Base-by-base conservation (phyloP, 2,329 filamentous ascomycete species). In the Ambrosiella beaveri region DNA sequence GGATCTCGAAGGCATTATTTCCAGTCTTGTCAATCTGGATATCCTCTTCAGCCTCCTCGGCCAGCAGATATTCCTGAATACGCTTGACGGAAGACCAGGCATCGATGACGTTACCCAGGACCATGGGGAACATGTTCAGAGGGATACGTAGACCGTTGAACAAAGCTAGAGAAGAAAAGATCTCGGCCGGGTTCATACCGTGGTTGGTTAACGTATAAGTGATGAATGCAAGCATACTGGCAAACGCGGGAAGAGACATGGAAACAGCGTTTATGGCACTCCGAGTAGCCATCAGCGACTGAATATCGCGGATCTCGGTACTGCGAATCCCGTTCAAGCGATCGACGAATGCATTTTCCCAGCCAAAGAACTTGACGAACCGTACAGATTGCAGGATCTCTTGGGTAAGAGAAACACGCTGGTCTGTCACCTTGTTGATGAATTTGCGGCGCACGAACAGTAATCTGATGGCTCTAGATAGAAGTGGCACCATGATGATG, bases 291-390 rank as follows among this genome's bases (percentile, higher is more conserved):
- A 97, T 73, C 51, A 97, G 72, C 12, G 88, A 73, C 67, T 95
- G 90, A 59, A 97, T 89, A n/a, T 85, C 80, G 59, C 76, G 73
- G 61, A 97, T 89, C 69, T 97, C 91, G 61, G 77, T 78, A 56
- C 75, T 75, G 59, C 91, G 81, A 61, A 95, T 85, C 27, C 82
- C 77, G 54, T 81, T 80, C 13, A 96, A 76, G 12, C 89, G 82
- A 55, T 82, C 76, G 11, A 96, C 73, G 66, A 97, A 96, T 39
- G 87, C 85, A 59, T 79, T 84, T 68, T 97, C 91, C 91, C 91
- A 97, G 7, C 89, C 90, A 67, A 96, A 97, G 69, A 82, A 96
- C 69, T 97, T 97, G 71, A 97, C 91, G 66, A 97, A 96, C 35
- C 90, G 81, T 27, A 96, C 90, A 0, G 88, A 87, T 64, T 89